phyloP scores from a whole-genome alignment of 2,329 filamentous ascomycete genomes.

The Sporothrix protearum region DNA sequence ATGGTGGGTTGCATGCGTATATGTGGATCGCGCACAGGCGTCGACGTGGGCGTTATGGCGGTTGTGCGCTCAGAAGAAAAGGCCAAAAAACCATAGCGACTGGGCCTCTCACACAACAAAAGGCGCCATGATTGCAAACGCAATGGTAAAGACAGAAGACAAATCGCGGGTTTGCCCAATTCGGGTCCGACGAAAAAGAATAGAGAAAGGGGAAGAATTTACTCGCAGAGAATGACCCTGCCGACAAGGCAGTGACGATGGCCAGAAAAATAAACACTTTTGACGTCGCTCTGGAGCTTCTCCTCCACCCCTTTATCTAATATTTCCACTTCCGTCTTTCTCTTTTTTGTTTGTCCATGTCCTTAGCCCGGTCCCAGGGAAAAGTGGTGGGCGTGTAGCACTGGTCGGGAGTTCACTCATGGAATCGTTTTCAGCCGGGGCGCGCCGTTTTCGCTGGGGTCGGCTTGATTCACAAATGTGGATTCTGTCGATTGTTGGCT shows the following conservation, averaged over 20 bases:
- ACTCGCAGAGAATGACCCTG: not conserved
- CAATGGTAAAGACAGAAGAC: not conserved
- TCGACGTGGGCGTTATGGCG: not conserved
- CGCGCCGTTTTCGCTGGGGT: not conserved
- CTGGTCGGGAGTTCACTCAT: not conserved
- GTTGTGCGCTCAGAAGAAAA: not conserved
- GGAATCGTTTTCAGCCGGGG: slow-evolving; percentile 1
- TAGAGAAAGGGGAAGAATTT: not conserved
- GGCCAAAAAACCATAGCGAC: not conserved
- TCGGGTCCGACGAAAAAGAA: not conserved
- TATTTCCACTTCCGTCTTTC: not conserved
- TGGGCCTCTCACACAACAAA: not conserved
- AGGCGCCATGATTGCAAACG: not conserved
- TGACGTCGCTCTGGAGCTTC: not conserved
- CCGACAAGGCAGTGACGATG: not conserved
- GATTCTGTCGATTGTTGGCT: not conserved
- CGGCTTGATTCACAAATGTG: not conserved
- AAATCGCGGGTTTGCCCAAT: not conserved
- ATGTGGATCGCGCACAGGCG: not conserved
- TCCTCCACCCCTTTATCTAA: not conserved
- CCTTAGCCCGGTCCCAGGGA: not conserved
- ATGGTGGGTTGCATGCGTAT: not conserved
- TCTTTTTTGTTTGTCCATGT: slow-evolving; percentile 5
- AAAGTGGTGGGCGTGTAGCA: not conserved
- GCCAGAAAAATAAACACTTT: not conserved